Percentiles rank a stretch among this genome's conserved stretches.
Conservation (phyloP, 192 early-diverging fungal genomes). For the Chytriomyces sp. region DNA sequence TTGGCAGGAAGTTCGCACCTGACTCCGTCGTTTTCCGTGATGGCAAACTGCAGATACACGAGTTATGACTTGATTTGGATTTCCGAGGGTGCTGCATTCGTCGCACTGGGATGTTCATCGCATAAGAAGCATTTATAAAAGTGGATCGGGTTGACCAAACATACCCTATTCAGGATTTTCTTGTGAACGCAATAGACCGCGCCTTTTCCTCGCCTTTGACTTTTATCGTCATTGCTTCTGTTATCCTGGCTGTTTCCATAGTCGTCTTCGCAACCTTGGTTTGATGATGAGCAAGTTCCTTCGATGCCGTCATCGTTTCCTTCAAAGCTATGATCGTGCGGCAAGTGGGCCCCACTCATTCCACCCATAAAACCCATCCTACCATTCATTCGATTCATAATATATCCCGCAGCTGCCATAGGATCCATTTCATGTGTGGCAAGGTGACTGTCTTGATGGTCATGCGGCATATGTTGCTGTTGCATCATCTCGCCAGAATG, state of each 20-base stretch:
- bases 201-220: constrained; percentile 25
- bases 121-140: background rate
- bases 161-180: constrained; percentile 24
- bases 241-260: background rate
- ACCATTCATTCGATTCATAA: background rate
- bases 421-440: background rate
- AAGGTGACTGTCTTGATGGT: background rate
- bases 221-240: constrained; percentile 4
- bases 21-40: constrained; percentile 39
- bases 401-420: background rate
- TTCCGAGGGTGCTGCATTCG: constrained; percentile 23
- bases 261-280: constrained; percentile 9
- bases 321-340: constrained; percentile 1
- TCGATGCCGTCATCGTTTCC: background rate
- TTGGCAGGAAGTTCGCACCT: constrained; percentile 9
- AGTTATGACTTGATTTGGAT: constrained; percentile 29
- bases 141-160: background rate
- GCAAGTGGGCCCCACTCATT: constrained; percentile 19
- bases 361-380: constrained; percentile 12
- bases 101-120: constrained; percentile 1
- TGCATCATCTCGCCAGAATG: too few species aligned
- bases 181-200: constrained; percentile 27
- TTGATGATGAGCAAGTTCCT: constrained; percentile 1
- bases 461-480: too few species aligned
- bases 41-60: constrained; percentile 38